Evolutionary conservation across 108 stramenopile species (phyloP).

Genomic region (Cyclotella cryptica): DNA sequence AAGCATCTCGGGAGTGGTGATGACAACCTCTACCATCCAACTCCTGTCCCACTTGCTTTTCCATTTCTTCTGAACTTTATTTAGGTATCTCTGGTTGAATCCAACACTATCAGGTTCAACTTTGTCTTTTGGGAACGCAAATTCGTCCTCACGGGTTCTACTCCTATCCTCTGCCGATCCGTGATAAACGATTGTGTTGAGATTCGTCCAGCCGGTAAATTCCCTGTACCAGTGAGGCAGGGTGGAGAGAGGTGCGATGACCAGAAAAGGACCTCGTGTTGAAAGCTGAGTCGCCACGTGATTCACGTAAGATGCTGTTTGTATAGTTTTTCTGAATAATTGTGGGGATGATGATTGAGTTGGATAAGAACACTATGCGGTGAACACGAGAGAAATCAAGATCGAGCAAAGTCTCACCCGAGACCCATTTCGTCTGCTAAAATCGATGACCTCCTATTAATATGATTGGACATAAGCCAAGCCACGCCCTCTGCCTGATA

Average conservation of each 20-base stretch:
- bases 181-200: conserved; percentile 97
- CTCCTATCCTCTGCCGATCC: conserved; percentile 85
- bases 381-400: not conserved
- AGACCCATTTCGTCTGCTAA: conserved; percentile 98
- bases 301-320: conserved; percentile 86
- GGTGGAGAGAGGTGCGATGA: conserved; percentile 95
- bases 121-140: conserved; percentile 75
- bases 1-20: conserved; percentile 92
- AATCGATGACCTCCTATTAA: conserved; percentile 83
- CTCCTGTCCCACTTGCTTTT: conserved; percentile 47
- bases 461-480: conserved; percentile 88
- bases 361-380: not conserved
- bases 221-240: conserved; percentile 96
- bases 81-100: conserved; percentile 71
- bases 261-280: conserved; percentile 77
- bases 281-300: conserved; percentile 60
- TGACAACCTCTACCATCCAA: conserved; percentile 92
- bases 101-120: conserved; percentile 53
- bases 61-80: conserved; percentile 49
- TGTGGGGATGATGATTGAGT: not conserved
- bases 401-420: conserved; percentile 68
- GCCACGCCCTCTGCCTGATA: conserved; percentile 96
- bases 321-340: conserved; percentile 76
- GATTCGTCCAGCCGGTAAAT: conserved; percentile 86
- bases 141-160: conserved; percentile 81